A percentile compares a stretch with the other conserved stretches of the same genome.
These are phyloP conservation scores for Lipomyces spencermartinsiae DNA, from an alignment of 805 yeast species.

Conservation along the genomic window DNA sequence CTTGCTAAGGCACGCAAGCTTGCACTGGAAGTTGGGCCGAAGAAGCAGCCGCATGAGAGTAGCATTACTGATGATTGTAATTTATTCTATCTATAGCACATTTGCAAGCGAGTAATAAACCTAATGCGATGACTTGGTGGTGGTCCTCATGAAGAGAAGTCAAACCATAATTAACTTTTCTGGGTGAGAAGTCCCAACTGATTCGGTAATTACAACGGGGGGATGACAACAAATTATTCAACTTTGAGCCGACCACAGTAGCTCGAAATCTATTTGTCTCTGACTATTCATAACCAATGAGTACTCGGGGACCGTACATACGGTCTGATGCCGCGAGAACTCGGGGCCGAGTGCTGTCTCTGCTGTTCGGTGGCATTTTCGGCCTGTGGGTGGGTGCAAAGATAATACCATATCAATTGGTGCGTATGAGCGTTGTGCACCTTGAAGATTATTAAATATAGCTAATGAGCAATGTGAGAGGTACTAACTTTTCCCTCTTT, in stretches of 20 bases:
- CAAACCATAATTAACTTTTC: too few relatives aligned
- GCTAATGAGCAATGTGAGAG: neutral
- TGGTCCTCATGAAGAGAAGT: too few relatives aligned
- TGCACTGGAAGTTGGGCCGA: too few relatives aligned
- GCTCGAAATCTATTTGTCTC: neutral
- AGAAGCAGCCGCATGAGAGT: too few relatives aligned
- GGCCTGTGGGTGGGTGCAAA: constrained; percentile 14
- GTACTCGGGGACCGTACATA: constrained; percentile 9
- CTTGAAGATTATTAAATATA: neutral
- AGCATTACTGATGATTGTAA: too few relatives aligned
- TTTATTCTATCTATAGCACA: too few relatives aligned
- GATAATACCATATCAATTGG: constrained; percentile 13
- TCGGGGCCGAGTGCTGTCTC: constrained; percentile 18
- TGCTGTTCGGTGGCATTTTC: constrained; percentile 9
- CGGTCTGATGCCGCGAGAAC: constrained; percentile 7
- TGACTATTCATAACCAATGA: neutral
- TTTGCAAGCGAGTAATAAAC: too few relatives aligned
- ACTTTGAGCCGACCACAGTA: neutral
- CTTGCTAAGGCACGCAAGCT: too few relatives aligned
- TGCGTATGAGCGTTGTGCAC: neutral
- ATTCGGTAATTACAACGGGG: too few relatives aligned
- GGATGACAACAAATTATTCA: neutral
- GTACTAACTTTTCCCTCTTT: neutral
- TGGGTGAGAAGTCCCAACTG: too few relatives aligned
- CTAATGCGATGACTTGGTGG: too few relatives aligned